A percentile compares a stretch with the other conserved stretches of the same genome.
Conservation (phyloP, 371 early-diverging fungal genomes). For the Dichotomocladium elegans region DNA sequence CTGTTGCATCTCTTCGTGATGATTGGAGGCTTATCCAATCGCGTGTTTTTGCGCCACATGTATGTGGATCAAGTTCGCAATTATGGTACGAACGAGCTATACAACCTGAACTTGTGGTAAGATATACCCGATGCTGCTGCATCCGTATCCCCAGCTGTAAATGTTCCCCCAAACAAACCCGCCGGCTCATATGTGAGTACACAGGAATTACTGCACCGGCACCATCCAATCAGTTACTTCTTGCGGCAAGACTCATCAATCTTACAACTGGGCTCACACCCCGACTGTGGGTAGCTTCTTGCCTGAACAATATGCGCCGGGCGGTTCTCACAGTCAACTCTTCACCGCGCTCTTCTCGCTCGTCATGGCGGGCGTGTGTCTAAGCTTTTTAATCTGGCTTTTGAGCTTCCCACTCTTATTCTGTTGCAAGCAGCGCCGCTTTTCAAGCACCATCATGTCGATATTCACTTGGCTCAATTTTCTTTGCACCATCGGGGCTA, state of each 20-base stretch:
- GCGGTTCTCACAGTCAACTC: conserved; percentile 2
- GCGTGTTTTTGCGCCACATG: conserved; percentile 17
- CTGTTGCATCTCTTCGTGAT: conserved; percentile 31
- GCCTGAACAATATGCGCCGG: conserved; percentile 8
- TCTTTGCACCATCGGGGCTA: conserved; percentile 29
- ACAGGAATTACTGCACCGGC: conserved; percentile 15
- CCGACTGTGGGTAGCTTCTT: conserved; percentile 19
- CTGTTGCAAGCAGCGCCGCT: conserved; percentile 16
- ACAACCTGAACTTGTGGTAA: conserved; percentile 36
- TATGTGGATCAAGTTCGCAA: conserved; percentile 21
- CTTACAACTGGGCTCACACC: conserved; percentile 38
- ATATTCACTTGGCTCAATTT: conserved; percentile 27
- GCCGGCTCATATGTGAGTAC: no score
- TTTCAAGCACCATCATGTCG: conserved; percentile 19
- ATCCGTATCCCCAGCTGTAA: background rate
- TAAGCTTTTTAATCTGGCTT: conserved; percentile 34
- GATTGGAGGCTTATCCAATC: conserved; percentile 32
- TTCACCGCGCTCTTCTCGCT: conserved; percentile 36
- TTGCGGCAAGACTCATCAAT: conserved; percentile 13
- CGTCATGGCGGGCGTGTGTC: conserved; percentile 23
- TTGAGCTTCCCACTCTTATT: conserved; percentile 23
- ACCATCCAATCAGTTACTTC: background rate
- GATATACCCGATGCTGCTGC: background rate
- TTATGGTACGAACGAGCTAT: conserved; percentile 3
- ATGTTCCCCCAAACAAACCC: no score